Evolutionary conservation across 2,329 filamentous ascomycete species (phyloP), one percentile per base, ranked within the genome.

Genomic region (Coccinonectria pachysandricola): DNA sequence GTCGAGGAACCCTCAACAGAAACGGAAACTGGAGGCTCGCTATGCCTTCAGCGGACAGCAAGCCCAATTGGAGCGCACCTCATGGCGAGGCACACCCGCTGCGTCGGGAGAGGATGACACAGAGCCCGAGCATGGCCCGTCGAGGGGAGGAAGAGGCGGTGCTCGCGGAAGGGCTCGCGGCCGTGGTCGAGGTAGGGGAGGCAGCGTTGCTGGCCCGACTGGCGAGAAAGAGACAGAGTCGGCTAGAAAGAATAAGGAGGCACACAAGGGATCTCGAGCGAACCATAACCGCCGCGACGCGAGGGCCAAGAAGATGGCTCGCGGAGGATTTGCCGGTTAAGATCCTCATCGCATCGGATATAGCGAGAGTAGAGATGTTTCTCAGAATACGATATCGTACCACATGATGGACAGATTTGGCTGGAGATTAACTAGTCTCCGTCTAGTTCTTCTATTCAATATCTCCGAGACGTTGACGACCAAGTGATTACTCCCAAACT

Each of bases 231-330:
- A 68, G n/a, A 86, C 80, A 1, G 75, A 85, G 39, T 58, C 63
- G 28, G 78, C 81, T 7, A 68, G 85, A 39, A 68, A 76, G 43
- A 68, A 71, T 36, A 94, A 94, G 50, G 87, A 93, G 48, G 75
- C 80, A 14, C 81, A 76, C 41, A 94, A 94, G 53, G 68, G 77
- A 3, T 82, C 79, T 12, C 65, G 79, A 34, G 86, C 84, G 16
- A 94, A 94, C 49, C 86, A 94, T 50, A 91, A 85, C 52, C 72
- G 87, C 14, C 70, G 85, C 25, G 81, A 92, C 48, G 68, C 68
- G 33, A 60, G 71, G 18, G 72, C 74, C 8, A 73, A 56, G 46
- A 80, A 80, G 56, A 75, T 79, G 71, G 69, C 68, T 9, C 62
- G 72, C 14, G 59, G 57, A 11, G 57, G 57, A 2, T 52, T 61